A percentile compares a stretch with the other conserved stretches of the same genome.
Conservation (phyloP, 2,329 filamentous ascomycete species). For the Diaporthe citrichinensis region DNA sequence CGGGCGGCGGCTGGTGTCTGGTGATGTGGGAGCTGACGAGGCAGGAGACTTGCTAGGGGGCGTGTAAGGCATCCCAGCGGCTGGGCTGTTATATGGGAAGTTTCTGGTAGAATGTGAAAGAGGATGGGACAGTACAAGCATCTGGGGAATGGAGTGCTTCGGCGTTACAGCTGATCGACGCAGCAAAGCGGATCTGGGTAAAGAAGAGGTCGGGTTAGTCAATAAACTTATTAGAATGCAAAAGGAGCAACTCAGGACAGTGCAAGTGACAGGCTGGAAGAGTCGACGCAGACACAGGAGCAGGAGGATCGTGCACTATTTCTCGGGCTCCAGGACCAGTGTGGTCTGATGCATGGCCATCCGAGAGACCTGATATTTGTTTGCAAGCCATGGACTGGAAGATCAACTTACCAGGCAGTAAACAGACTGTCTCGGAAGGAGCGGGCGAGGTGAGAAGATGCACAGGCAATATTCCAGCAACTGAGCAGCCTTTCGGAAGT, state of each 20-base stretch:
- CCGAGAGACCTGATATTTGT: not conserved
- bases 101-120: not conserved
- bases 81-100: slow-evolving; percentile 44
- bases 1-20: slow-evolving; percentile 69
- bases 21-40: slow-evolving; percentile 70
- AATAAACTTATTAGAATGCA: not conserved
- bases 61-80: slow-evolving; percentile 85
- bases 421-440: slow-evolving; percentile 31
- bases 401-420: slow-evolving; percentile 40
- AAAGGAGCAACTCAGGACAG: not conserved
- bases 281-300: not conserved
- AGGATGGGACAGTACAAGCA: slow-evolving; percentile 33
- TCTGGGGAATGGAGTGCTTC: slow-evolving; percentile 15
- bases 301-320: too few species aligned
- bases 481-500: slow-evolving; percentile 41
- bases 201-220: not conserved
- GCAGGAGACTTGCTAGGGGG: slow-evolving; percentile 79
- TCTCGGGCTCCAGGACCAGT: not conserved
- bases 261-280: not conserved
- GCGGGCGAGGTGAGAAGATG: slow-evolving; percentile 42
- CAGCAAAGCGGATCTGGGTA: slow-evolving; percentile 43
- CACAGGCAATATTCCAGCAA: slow-evolving; percentile 52
- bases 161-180: slow-evolving; percentile 39
- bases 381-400: not conserved
- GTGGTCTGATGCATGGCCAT: not conserved